Evolutionary conservation across 2,329 filamentous ascomycete genomes (phyloP).

Genomic region (Cladosporium sphaerospermum): DNA sequence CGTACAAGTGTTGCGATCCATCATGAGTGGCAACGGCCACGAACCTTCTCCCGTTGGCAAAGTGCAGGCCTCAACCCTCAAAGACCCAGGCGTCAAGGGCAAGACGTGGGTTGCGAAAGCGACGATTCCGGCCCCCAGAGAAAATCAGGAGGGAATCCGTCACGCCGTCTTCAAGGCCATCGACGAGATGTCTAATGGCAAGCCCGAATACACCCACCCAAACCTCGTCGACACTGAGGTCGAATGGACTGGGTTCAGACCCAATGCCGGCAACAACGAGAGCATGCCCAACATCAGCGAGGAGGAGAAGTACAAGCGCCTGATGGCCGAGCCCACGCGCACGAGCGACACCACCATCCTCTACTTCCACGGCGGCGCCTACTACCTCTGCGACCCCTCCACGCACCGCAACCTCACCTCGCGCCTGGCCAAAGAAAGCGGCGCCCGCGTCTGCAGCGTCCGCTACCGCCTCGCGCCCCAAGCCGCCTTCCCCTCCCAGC

Average conservation of each 20-base stretch:
- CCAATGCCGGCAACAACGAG: constrained; percentile 45
- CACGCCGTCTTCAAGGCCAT: constrained; percentile 55
- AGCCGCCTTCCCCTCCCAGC: constrained; percentile 64
- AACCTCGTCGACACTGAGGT: constrained; percentile 55
- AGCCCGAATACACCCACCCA: constrained; percentile 42
- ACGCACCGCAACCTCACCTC: constrained; percentile 56
- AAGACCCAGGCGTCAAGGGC: constrained; percentile 65
- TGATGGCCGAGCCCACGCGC: constrained; percentile 58
- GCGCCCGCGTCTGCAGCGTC: constrained; percentile 64
- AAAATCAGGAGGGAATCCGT: constrained; percentile 46
- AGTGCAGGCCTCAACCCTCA: constrained; percentile 57
- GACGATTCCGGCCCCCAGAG: constrained; percentile 51
- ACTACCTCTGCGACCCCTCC: constrained; percentile 64
- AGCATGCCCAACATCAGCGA: constrained; percentile 54
- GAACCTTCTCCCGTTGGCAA: constrained; percentile 50
- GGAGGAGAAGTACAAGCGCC: constrained; percentile 55
- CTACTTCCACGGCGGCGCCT: constrained; percentile 72
- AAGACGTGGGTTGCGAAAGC: constrained; percentile 75
- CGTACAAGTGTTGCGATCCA: constrained; percentile 63
- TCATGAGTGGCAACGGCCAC: constrained; percentile 42
- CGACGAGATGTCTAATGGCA: constrained; percentile 44
- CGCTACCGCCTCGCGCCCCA: constrained; percentile 71
- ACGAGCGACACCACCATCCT: constrained; percentile 58
- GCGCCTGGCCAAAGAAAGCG: constrained; percentile 59
- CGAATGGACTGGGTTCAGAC: constrained; percentile 70